Base-by-base conservation (phyloP, 352 stramenopile species). In the Globisporangium barbulae region DNA sequence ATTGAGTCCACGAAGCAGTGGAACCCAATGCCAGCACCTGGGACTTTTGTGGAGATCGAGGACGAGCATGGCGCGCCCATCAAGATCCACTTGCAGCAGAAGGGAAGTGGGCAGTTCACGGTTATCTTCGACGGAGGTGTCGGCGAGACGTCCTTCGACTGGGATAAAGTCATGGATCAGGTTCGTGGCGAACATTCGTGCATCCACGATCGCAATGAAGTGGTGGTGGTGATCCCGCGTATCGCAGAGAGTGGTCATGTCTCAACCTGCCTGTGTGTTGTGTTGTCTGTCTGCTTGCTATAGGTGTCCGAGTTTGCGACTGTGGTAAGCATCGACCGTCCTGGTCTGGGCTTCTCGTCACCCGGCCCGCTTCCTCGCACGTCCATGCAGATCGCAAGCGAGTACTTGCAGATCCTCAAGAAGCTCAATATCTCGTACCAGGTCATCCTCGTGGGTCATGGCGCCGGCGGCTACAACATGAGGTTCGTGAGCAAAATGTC, bases 61-160 rank as follows among this genome's bases (percentile, higher is more conserved):
- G 70, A 74, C 31, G 60, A 63, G 9, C 63, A 87, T 30, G 84
- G 77, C 53, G 49, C 75, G 9, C n/a, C 44, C 8, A 65, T 75
- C 10, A 64, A 78, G 42, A 64, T 91, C 12, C 84, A 93, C 59
- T 68, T 85, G 50, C 80, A 89, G 61, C 71, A 71, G 33, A 59
- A 61, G 31, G 81, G 80, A 21, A 58, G 13, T 17, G 78, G 79
- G 31, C 63, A 86, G 45, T 78, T 90, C 61, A 85, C 81, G 0
- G 79, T 92, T 21, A 55, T 94, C 39, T 65, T 94, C 13, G 85
- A 94, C 44, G 85, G 85, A 17, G 82, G 85, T 41, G 78, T 90
- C 37, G 85, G 85, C n/a, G 83, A 94, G 73, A 89, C 85, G 19
- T 90, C 79, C 35, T 94, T 94, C 64, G 85, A 94, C 64, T 94